Conservation (phyloP, 495 filamentous ascomycete genomes). For the Glutinoglossum americanum region DNA sequence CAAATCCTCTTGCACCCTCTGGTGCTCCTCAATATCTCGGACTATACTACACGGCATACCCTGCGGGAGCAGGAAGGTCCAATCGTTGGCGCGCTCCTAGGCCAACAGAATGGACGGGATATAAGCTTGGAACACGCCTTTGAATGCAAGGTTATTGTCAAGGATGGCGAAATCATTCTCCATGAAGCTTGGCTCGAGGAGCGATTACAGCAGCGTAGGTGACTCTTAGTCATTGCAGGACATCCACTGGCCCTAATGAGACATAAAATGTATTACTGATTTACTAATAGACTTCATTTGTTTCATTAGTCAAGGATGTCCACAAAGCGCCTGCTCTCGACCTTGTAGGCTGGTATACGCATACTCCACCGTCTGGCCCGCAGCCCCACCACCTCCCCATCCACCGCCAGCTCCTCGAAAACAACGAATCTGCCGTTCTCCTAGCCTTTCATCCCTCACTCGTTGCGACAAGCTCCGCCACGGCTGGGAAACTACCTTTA, state of each 20-base stretch:
- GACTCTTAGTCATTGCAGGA: neutral
- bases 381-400: conserved; percentile 41
- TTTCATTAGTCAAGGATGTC: conserved; percentile 54
- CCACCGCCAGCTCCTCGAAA: conserved; percentile 49
- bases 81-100: conserved; percentile 68
- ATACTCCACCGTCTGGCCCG: conserved; percentile 52
- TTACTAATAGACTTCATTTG: neutral
- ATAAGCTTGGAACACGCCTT: conserved; percentile 87
- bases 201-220: conserved; percentile 66
- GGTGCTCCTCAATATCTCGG: conserved; percentile 85
- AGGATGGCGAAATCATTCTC: conserved; percentile 28
- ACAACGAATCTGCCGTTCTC: conserved; percentile 74
- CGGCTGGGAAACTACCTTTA: conserved; percentile 64
- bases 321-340: conserved; percentile 68
- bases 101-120: conserved; percentile 73
- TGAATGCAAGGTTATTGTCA: conserved; percentile 40
- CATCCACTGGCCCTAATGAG: neutral
- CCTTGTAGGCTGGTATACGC: conserved; percentile 89
- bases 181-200: conserved; percentile 55
- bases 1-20: conserved; percentile 81
- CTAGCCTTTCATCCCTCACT: conserved; percentile 61
- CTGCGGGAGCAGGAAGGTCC: conserved; percentile 52
- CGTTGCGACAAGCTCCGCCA: conserved; percentile 23
- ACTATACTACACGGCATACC: conserved; percentile 82
- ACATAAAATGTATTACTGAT: neutral